Evolutionary conservation across 805 yeast genomes (phyloP).

Genomic region (Wickerhamiella azymoides): DNA sequence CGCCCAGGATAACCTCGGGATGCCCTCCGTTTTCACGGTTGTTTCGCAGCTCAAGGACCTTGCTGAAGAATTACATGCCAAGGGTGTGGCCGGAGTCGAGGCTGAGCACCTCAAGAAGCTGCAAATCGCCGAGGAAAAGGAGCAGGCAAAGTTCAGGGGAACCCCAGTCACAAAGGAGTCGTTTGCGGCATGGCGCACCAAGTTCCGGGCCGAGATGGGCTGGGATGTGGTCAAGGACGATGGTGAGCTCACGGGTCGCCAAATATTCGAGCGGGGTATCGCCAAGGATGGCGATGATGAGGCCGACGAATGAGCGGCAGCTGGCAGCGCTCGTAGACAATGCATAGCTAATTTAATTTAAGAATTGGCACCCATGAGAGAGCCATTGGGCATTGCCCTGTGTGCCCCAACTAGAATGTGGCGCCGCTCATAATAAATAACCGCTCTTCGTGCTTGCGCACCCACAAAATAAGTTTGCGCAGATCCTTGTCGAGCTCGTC

Average conservation of each 20-base stretch:
- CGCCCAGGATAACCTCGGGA: constrained; percentile 70
- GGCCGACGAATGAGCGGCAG: constrained; percentile 24
- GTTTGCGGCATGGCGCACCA: constrained; percentile 57
- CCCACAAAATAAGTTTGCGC: constrained; percentile 58
- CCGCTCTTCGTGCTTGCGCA: constrained; percentile 53
- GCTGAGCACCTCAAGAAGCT: constrained; percentile 44
- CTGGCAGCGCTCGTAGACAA: constrained; percentile 5
- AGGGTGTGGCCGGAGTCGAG: constrained; percentile 42
- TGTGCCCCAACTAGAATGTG: constrained; percentile 29
- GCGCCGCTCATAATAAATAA: constrained; percentile 68
- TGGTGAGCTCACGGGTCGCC: constrained; percentile 74
- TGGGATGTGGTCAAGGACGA: constrained; percentile 44
- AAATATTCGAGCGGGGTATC: constrained; percentile 81
- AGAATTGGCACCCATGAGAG: not conserved
- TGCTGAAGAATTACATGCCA: constrained; percentile 54
- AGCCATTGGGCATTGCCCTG: no score
- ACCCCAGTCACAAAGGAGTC: constrained; percentile 75
- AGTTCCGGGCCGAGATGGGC: constrained; percentile 43
- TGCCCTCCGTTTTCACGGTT: constrained; percentile 80
- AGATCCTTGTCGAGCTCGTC: constrained; percentile 48
- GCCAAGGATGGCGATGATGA: constrained; percentile 54
- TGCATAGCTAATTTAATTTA: not conserved
- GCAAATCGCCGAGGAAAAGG: constrained; percentile 57
- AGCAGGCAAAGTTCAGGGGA: constrained; percentile 81
- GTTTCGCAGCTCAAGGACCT: constrained; percentile 66